Evolutionary conservation across 306 rosid species (phyloP).

Genomic region (Sicyos edulis): DNA sequence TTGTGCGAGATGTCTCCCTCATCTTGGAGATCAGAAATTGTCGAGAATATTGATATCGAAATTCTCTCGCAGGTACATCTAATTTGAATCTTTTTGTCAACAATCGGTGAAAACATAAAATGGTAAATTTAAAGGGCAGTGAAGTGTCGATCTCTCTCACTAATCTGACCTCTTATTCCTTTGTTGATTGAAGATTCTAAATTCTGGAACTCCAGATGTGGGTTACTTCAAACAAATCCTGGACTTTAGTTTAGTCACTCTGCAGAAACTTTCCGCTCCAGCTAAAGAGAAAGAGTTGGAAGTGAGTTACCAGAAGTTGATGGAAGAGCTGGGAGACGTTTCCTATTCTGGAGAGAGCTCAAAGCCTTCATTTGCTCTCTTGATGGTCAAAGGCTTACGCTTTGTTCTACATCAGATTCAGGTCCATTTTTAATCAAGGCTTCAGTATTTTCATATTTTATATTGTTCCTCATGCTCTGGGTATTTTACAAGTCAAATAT

Average conservation of each 20-base stretch:
- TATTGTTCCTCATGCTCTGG: background rate
- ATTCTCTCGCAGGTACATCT: constrained; percentile 62
- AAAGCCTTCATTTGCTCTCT: constrained; percentile 48
- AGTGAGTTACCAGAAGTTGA: constrained; percentile 43
- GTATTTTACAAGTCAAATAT: background rate
- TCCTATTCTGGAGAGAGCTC: constrained; percentile 49
- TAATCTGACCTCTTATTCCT: constrained; percentile 14
- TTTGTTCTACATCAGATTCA: constrained; percentile 90
- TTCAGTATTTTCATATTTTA: background rate
- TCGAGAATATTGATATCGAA: constrained; percentile 62
- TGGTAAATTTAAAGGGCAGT: background rate
- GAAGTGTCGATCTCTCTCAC: constrained; percentile 2
- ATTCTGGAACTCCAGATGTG: constrained; percentile 64
- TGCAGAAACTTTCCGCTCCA: constrained; percentile 78
- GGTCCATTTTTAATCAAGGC: constrained; percentile 27
- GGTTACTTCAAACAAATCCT: constrained; percentile 75
- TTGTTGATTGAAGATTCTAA: constrained; percentile 51
- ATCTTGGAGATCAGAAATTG: constrained; percentile 67
- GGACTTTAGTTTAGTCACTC: constrained; percentile 63
- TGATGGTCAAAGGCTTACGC: constrained; percentile 73
- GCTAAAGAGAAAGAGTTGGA: constrained; percentile 63
- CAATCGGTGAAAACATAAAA: constrained; percentile 1
- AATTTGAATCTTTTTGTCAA: constrained; percentile 8
- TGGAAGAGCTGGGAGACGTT: constrained; percentile 58
- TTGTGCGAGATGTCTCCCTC: constrained; percentile 75